Conservation (phyloP, 202 grass and related monocot genomes). For the Hordeum pubiflorum region DNA sequence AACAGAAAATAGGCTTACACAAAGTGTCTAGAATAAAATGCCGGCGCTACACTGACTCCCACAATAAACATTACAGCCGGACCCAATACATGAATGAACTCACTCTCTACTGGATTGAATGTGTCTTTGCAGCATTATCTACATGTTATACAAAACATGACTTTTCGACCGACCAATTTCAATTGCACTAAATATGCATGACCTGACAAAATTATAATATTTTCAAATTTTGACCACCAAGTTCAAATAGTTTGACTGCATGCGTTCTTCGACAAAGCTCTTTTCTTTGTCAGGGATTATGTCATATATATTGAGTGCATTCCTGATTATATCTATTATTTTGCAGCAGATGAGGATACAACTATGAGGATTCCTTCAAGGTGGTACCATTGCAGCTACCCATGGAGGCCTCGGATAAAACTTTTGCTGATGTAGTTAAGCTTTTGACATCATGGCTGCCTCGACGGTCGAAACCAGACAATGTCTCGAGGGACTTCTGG, state of each 20-base stretch:
- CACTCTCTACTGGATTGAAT: neutral
- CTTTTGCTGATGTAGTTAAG: conserved; percentile 60
- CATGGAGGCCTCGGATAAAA: conserved; percentile 60
- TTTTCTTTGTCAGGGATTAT: neutral
- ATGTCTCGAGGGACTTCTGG: conserved; percentile 93
- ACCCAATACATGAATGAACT: neutral
- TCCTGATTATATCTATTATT: conserved; percentile 14
- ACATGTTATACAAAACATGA: neutral
- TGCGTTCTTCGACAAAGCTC: neutral
- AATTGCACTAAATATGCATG: neutral
- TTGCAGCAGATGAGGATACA: conserved; percentile 36
- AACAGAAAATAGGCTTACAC: neutral
- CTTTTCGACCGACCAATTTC: neutral
- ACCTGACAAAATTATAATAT: conserved; percentile 3
- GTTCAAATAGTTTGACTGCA: neutral
- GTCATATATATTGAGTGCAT: neutral
- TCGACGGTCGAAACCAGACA: conserved; percentile 48
- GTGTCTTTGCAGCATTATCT: neutral
- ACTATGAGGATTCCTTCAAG: conserved; percentile 39
- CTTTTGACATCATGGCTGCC: conserved; percentile 75
- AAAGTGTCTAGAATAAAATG: neutral
- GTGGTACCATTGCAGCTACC: conserved; percentile 21
- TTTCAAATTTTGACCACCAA: neutral
- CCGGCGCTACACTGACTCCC: neutral
- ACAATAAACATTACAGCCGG: neutral